These are phyloP conservation scores for Neurospora intermedia DNA, from an alignment of 495 filamentous ascomycete genomes.

Conservation along the genomic window DNA sequence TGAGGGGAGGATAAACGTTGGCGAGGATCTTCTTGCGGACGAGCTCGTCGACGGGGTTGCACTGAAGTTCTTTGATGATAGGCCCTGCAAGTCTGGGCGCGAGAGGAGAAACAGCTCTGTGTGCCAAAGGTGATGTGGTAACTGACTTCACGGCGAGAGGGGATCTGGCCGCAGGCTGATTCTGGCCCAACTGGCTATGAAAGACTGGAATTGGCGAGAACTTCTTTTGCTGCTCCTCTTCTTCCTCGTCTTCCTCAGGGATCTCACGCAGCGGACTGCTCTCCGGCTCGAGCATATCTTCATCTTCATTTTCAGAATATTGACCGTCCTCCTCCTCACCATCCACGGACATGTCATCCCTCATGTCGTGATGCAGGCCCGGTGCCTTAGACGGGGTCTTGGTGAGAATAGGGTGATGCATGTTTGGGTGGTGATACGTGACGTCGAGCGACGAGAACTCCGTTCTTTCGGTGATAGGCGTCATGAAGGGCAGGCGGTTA, in stretches of 20 bases:
- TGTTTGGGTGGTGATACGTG: conserved; percentile 43
- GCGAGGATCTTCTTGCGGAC: conserved; percentile 65
- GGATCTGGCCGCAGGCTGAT: conserved; percentile 6
- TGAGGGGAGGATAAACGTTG: conserved; percentile 57
- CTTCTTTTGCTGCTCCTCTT: conserved; percentile 21
- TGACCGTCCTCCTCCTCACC: conserved; percentile 23
- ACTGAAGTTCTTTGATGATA: conserved; percentile 70
- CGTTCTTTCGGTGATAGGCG: conserved; percentile 90
- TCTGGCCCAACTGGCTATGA: conserved; percentile 21
- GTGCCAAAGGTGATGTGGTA: not conserved
- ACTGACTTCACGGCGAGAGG: conserved; percentile 1
- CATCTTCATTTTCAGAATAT: conserved; percentile 17
- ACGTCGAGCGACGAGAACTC: conserved; percentile 64
- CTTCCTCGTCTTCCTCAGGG: conserved; percentile 31
- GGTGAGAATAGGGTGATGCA: conserved; percentile 26
- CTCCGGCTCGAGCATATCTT: conserved; percentile 40
- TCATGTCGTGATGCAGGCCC: not conserved
- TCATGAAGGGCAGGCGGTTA: conserved; percentile 93
- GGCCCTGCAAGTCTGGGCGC: conserved; percentile 32
- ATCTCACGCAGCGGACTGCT: conserved; percentile 64
- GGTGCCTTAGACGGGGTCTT: conserved; percentile 60
- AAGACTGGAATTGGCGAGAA: conserved; percentile 14
- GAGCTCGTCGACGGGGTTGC: conserved; percentile 73
- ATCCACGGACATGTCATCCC: conserved; percentile 11
- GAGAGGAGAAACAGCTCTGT: conserved; percentile 1